phyloP scores from a whole-genome alignment of 192 early-diverging fungal species.

The Umbelopsis sp. region DNA sequence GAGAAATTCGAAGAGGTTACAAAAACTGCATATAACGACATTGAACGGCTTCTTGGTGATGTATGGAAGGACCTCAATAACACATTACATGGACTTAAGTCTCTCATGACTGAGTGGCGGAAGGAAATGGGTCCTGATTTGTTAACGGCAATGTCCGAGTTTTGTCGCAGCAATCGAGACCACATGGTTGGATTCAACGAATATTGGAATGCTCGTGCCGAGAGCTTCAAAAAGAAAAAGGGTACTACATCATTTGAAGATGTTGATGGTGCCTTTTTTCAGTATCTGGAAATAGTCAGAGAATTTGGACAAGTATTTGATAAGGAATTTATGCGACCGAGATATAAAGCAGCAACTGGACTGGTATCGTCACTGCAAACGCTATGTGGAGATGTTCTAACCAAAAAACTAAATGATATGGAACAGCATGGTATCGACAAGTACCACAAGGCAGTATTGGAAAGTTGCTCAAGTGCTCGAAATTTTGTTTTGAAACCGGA shows the following conservation, averaged over 20 bases:
- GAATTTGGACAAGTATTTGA: slow-evolving; percentile 35
- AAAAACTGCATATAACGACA: slow-evolving; percentile 54
- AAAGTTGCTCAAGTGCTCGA: background rate
- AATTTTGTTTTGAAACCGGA: slow-evolving; percentile 27
- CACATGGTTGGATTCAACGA: slow-evolving; percentile 47
- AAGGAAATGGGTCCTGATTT: slow-evolving; percentile 35
- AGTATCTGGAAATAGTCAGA: slow-evolving; percentile 52
- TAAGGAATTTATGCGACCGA: slow-evolving; percentile 24
- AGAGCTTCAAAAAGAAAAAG: slow-evolving; percentile 44
- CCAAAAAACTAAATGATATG: slow-evolving; percentile 27
- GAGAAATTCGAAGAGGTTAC: slow-evolving; percentile 61
- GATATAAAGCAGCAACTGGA: background rate
- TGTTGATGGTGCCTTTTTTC: slow-evolving; percentile 47
- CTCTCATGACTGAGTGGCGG: slow-evolving; percentile 24
- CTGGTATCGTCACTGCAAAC: slow-evolving; percentile 21
- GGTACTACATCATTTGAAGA: slow-evolving; percentile 35
- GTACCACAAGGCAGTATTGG: slow-evolving; percentile 10
- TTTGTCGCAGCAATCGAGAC: slow-evolving; percentile 28
- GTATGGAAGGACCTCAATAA: slow-evolving; percentile 66
- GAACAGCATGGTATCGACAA: slow-evolving; percentile 15
- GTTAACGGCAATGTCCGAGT: slow-evolving; percentile 24
- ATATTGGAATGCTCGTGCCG: slow-evolving; percentile 53
- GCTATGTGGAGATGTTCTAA: slow-evolving; percentile 14
- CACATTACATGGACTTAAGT: slow-evolving; percentile 25
- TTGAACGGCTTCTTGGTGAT: slow-evolving; percentile 61